phyloP scores from a whole-genome alignment of 257 asterid species.

The Agastache rugosa region DNA sequence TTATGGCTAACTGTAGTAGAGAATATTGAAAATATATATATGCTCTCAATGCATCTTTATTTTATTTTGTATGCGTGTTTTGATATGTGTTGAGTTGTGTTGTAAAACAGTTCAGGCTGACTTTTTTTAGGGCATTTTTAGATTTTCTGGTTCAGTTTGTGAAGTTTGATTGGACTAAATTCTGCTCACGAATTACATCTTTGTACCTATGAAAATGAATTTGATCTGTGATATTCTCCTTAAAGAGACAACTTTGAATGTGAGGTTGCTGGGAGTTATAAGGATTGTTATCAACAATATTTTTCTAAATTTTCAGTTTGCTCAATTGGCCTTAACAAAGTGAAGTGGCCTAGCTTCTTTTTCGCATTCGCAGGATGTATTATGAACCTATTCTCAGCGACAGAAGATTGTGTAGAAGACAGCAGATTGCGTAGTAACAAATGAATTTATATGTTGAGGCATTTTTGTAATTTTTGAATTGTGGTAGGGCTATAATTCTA shows the following conservation, averaged over 20 bases:
- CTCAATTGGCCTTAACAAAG: neutral
- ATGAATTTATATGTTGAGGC: no score
- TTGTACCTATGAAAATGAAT: neutral
- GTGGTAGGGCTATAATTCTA: no score
- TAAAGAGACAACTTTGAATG: neutral
- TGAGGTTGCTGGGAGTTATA: neutral
- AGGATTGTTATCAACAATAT: neutral
- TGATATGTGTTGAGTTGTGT: neutral
- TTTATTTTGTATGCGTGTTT: neutral
- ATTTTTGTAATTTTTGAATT: no score
- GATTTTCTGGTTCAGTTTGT: conserved; percentile 16
- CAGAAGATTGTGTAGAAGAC: no score
- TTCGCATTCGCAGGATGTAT: no score
- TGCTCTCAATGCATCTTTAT: neutral
- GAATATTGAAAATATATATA: no score
- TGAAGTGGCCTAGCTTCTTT: neutral
- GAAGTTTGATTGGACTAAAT: neutral
- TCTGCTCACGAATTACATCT: neutral
- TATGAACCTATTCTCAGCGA: no score
- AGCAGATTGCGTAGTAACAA: no score
- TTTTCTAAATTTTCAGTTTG: conserved; percentile 15
- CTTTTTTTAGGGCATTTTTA: conserved; percentile 2
- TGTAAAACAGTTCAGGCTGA: neutral
- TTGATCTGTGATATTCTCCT: neutral
- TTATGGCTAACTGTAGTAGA: no score